phyloP scores from a whole-genome alignment of 495 filamentous ascomycete species.

The Talaromyces adpressus region DNA sequence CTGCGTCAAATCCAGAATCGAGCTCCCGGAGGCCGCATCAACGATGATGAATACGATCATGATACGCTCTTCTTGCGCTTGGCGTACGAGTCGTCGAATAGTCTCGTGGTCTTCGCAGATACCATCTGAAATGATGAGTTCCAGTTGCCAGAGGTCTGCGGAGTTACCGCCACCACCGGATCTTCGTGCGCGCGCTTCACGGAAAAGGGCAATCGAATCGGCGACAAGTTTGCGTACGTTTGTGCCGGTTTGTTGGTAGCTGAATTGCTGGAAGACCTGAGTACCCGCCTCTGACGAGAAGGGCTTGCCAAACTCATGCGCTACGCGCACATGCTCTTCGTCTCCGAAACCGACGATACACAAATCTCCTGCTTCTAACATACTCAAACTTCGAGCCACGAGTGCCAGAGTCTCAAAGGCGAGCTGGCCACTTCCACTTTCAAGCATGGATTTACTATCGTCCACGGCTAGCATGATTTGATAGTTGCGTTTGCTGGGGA shows the following conservation, averaged over 20 bases:
- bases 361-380: constrained; percentile 90
- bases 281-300: constrained; percentile 80
- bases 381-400: constrained; percentile 72
- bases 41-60: constrained; percentile 98
- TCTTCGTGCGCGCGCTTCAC: constrained; percentile 57
- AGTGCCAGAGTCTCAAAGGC: constrained; percentile 91
- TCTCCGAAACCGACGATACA: constrained; percentile 81
- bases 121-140: constrained; percentile 88
- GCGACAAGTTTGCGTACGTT: constrained; percentile 74
- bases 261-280: constrained; percentile 74
- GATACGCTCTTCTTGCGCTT: constrained; percentile 85
- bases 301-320: constrained; percentile 78
- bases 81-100: constrained; percentile 70
- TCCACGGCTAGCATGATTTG: constrained; percentile 97
- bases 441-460: constrained; percentile 88
- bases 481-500: constrained; percentile 87
- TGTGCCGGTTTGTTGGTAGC: constrained; percentile 76
- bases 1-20: constrained; percentile 74
- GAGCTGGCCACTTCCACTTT: constrained; percentile 58
- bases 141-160: constrained; percentile 91
- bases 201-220: constrained; percentile 73
- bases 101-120: constrained; percentile 85
- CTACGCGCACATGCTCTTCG: constrained; percentile 68
- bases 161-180: constrained; percentile 40
- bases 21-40: constrained; percentile 63